Evolutionary conservation across 805 yeast genomes (phyloP).

Genomic region (Isabelozyma gotoi): DNA sequence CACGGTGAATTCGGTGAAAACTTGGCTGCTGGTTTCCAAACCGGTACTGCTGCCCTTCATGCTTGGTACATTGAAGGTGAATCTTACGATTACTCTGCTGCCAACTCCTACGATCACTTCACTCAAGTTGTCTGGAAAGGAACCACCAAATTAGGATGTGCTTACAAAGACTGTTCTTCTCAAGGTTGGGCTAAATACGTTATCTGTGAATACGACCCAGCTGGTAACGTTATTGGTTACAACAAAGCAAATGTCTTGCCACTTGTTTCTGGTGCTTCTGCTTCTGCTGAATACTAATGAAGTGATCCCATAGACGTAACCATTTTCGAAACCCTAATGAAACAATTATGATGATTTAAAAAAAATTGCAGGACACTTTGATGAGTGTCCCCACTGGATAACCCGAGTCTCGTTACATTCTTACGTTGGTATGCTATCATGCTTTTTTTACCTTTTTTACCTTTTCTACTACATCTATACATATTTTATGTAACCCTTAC

Average conservation of each 20-base stretch:
- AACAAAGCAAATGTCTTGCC: slow-evolving; percentile 27
- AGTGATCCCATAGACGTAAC: too few species aligned
- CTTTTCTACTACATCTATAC: too few species aligned
- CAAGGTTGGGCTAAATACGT: slow-evolving; percentile 32
- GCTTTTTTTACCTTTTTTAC: too few species aligned
- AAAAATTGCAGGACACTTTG: too few species aligned
- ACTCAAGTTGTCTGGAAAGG: slow-evolving; percentile 32
- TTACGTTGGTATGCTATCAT: too few species aligned
- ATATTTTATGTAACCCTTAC: too few species aligned
- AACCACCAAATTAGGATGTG: slow-evolving; percentile 29
- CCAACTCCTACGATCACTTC: slow-evolving; percentile 28
- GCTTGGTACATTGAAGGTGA: slow-evolving; percentile 39
- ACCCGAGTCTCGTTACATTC: too few species aligned
- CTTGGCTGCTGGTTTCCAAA: slow-evolving; percentile 32
- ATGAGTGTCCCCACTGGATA: too few species aligned
- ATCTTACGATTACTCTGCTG: slow-evolving; percentile 21
- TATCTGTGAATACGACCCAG: slow-evolving; percentile 33
- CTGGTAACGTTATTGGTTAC: slow-evolving; percentile 35
- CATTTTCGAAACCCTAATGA: too few species aligned
- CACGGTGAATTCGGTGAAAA: slow-evolving; percentile 39
- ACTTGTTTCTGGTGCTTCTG: slow-evolving; percentile 1
- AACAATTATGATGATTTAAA: too few species aligned
- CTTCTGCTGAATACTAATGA: not conserved
- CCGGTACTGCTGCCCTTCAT: slow-evolving; percentile 27
- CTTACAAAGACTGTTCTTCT: slow-evolving; percentile 30